These are phyloP conservation scores for Beauveria sp. DNA, from an alignment of 2,329 filamentous ascomycete species.

Conservation along the genomic window DNA sequence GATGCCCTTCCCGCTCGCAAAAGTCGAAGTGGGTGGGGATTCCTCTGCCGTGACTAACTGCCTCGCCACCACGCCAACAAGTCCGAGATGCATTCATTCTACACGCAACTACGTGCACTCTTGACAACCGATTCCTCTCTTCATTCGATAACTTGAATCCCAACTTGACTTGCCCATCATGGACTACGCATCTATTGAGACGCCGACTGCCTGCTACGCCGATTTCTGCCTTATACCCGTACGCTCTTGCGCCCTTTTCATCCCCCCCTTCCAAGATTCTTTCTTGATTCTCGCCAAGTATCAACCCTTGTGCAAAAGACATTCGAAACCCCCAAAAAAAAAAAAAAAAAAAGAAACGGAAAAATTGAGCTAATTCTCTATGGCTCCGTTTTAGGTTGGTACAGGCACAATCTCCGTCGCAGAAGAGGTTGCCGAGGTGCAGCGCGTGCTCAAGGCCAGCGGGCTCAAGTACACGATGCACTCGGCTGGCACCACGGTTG, in stretches of 20 bases:
- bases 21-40: neutral
- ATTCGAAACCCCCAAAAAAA: neutral
- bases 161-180: neutral
- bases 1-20: neutral
- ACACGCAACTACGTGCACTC: neutral
- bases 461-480: slow-evolving; percentile 85
- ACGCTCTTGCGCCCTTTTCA: slow-evolving; percentile 21
- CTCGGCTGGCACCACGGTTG: slow-evolving; percentile 85
- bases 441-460: slow-evolving; percentile 73
- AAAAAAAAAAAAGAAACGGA: neutral
- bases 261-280: neutral
- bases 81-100: neutral
- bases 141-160: neutral
- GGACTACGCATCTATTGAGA: slow-evolving; percentile 45
- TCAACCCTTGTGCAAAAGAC: neutral
- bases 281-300: neutral
- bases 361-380: neutral
- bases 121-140: neutral
- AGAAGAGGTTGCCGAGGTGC: slow-evolving; percentile 80
- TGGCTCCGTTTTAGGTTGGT: slow-evolving; percentile 52
- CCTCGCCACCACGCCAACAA: neutral
- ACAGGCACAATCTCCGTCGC: slow-evolving; percentile 70
- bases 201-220: slow-evolving; percentile 69
- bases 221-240: slow-evolving; percentile 90
- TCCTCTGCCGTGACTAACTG: neutral